Evolutionary conservation across 495 filamentous ascomycete genomes (phyloP), one percentile per base, ranked within the genome.

Genomic region (Annulohypoxylon moriforme): DNA sequence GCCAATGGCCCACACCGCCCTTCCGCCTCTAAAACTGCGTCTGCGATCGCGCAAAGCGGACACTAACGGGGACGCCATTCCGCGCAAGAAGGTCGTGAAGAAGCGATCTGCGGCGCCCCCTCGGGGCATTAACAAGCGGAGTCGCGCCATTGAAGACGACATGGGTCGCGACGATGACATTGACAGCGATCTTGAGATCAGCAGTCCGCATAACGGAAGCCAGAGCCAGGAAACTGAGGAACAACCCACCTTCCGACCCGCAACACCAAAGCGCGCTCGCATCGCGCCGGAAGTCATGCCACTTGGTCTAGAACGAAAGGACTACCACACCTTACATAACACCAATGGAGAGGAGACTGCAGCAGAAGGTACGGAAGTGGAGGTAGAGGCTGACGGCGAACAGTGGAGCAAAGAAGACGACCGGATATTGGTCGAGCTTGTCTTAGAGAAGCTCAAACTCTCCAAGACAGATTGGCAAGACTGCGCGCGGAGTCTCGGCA

Each of bases 391-490:
- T 0, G 81, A 88, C 58, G 83, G 84, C 24, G 74, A 82, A 50
- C 72, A 75, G 13, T 93, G 91, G 91, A 86, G 87, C 40, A 81
- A 84, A 4, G 88, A 90, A 53, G 90, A 94, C 69, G 92, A 94
- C 77, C 82, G 89, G 57, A 85, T 89, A 22, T 82, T 95, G 4
- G 87, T 94, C 24, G 88, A 92, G 74, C 81, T 93, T 27, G 91
- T 94, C 33, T 82, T 94, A 2, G 89, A 91, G 74, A 94, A 93
- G 75, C 85, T 94, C 55, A 87, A 87, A 67, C 87, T 94, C 24
- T 88, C 87, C 44, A 89, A 89, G 77, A 86, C 83, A 59, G 91
- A 94, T 63, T 94, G 91, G 92, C 89, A 93, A 50, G 91, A 94
- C 64, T 94, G 92, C 80, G 92, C 92, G 60, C 82, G 86, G 47